Evolutionary conservation across 1,139 yeast genomes (phyloP), one percentile per base, ranked within the genome.

Genomic region (Petasospora fabianii): DNA sequence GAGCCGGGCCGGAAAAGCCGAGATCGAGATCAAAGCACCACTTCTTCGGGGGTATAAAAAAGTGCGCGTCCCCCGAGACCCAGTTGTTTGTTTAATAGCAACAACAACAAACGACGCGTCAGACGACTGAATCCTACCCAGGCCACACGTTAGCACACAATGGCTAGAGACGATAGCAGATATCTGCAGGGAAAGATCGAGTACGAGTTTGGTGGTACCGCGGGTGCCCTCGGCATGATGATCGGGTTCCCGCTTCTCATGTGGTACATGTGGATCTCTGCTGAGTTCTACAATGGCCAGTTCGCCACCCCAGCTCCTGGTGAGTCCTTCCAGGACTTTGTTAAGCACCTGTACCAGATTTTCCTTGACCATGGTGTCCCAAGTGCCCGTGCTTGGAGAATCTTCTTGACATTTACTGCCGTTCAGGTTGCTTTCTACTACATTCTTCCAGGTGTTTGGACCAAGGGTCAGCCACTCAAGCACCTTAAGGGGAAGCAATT

Each of bases 221-320:
- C 71, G n/a, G 98, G 98, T 39, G 96, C 87, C 31, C 44, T 80
- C 15, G 88, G 92, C n/a, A 90, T 92, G 97, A 79, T 92, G 80
- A 59, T 76, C 35, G 95, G 95, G 3, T 94, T 92, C 67, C 98
- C 98, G 6, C 59, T 82, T 38, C 71, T 94, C 57, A 92, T 92
- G 98, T 86, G 84, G 75, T 92, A 92, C 66, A 83, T 92, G 92
- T 92, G 96, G 95, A 79, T 90, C 43, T 76, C 90, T 57, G 92
- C 94, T 44, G 74, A 77, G 51, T 87, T 83, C 62, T 85, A 87
- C 62, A 68, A 68, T 47, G 95, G 96, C 3, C 60, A 67, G 34
- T 73, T 86, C 27, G 87, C 96, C 18, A 66, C 72, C 63, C 97
- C 96, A 3, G 56, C 62, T 0, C 68, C 62, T 3, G 82, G 68